Percentiles rank a stretch among this genome's conserved stretches.
Evolutionary conservation across 179 eudicot genomes (phyloP).

Genomic region (Spinacia oleracea): DNA sequence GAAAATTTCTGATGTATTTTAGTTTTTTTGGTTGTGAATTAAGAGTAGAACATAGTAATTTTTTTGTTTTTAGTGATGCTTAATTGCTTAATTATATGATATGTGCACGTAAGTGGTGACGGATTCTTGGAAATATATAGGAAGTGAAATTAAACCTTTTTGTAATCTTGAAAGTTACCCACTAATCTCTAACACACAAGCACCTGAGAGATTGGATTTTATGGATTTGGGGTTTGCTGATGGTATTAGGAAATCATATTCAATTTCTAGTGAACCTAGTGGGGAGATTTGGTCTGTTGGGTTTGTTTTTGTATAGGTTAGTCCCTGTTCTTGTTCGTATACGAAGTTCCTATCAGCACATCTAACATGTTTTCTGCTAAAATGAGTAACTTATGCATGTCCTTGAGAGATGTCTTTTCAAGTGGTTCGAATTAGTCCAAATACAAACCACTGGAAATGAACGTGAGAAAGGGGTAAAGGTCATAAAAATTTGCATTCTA

Average conservation of each 20-base stretch:
- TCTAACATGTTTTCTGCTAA: not conserved
- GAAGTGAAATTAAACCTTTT: constrained; percentile 35
- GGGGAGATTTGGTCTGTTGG: constrained; percentile 32
- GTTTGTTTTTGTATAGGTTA: too few species aligned
- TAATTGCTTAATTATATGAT: not conserved
- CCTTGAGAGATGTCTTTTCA: not conserved
- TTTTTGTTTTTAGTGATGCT: constrained; percentile 3
- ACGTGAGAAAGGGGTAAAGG: not conserved
- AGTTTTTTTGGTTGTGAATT: not conserved
- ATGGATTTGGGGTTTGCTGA: constrained; percentile 39
- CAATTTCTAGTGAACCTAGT: constrained; percentile 37
- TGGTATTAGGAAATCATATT: constrained; percentile 31
- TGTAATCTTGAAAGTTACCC: constrained; percentile 31
- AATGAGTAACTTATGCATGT: not conserved
- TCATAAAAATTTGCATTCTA: not conserved
- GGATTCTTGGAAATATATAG: constrained; percentile 45
- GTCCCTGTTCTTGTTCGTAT: too few species aligned
- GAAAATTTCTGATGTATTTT: not conserved
- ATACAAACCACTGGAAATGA: not conserved
- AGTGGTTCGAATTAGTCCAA: not conserved
- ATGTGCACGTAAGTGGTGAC: constrained; percentile 28
- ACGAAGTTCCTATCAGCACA: not conserved
- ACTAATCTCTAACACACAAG: constrained; percentile 37
- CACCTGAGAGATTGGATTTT: constrained; percentile 33
- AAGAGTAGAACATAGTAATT: not conserved